Evolutionary conservation across 176 grass and related monocot species (phyloP).

Genomic region (Triticum dicoccoides): DNA sequence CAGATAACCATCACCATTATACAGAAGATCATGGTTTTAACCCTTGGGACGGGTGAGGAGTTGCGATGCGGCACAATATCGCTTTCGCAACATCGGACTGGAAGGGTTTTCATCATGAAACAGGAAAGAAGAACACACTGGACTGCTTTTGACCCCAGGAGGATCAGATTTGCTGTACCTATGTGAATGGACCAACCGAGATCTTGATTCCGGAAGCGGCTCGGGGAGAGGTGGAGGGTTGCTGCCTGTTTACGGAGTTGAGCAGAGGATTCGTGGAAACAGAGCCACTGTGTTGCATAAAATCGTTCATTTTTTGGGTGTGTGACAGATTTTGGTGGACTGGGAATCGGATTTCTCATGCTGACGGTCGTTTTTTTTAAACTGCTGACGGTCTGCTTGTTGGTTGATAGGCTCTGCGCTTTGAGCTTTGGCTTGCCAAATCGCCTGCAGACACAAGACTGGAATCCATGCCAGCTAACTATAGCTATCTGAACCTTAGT

Average conservation of each 20-base stretch:
- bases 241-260: no score
- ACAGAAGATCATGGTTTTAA: background rate
- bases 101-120: background rate
- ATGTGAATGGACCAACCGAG: background rate
- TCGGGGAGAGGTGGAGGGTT: background rate
- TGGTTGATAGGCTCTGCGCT: background rate
- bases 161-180: background rate
- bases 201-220: background rate
- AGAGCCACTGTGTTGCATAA: background rate
- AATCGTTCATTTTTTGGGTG: background rate
- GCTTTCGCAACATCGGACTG: background rate
- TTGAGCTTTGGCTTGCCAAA: no score
- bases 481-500: no score
- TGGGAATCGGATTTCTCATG: background rate
- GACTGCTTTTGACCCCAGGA: background rate
- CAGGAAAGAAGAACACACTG: background rate
- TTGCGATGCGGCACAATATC: background rate
- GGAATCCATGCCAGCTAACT: no score
- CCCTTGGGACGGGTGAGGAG: background rate
- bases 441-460: no score
- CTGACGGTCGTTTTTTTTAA: background rate
- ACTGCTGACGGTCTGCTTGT: background rate
- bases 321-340: background rate
- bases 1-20: background rate
- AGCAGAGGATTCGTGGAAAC: background rate